Evolutionary conservation across 2,329 filamentous ascomycete species (phyloP).

Genomic region (Neurospora crassa): DNA sequence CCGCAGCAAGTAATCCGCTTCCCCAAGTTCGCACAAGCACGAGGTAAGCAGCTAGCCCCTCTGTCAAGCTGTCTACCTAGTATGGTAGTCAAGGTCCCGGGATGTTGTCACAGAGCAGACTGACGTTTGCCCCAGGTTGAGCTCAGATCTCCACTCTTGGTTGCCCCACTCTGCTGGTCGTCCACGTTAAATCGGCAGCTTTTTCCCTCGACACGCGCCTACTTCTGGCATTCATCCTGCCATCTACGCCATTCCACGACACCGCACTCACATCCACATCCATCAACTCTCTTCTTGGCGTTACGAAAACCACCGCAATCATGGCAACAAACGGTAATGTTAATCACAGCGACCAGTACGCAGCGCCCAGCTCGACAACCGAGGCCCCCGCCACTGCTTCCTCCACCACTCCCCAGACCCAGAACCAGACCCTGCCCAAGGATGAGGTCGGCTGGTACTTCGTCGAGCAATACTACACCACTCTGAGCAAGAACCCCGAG

Average conservation of each 20-base stretch:
- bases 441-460: constrained; percentile 99
- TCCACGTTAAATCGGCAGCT: constrained; percentile 1
- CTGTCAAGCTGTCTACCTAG: not conserved
- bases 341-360: constrained; percentile 34
- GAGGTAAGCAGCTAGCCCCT: not conserved
- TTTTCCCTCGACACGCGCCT: constrained; percentile 10
- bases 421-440: constrained; percentile 54
- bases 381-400: constrained; percentile 23
- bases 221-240: constrained; percentile 3
- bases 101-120: not conserved
- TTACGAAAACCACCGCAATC: constrained; percentile 15
- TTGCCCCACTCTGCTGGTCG: not conserved
- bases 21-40: not conserved
- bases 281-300: constrained; percentile 1
- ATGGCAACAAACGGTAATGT: constrained; percentile 52
- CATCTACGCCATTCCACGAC: not conserved
- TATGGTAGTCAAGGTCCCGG: not conserved
- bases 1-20: not conserved
- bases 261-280: constrained; percentile 5
- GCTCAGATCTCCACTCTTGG: not conserved
- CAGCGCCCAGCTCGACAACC: constrained; percentile 24
- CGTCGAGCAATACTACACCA: constrained; percentile 98
- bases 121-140: not conserved
- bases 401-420: constrained; percentile 24
- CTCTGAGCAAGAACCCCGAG: constrained; percentile 85